Evolutionary conservation across 441 rosid species (phyloP).

Genomic region (Populus hybrid): DNA sequence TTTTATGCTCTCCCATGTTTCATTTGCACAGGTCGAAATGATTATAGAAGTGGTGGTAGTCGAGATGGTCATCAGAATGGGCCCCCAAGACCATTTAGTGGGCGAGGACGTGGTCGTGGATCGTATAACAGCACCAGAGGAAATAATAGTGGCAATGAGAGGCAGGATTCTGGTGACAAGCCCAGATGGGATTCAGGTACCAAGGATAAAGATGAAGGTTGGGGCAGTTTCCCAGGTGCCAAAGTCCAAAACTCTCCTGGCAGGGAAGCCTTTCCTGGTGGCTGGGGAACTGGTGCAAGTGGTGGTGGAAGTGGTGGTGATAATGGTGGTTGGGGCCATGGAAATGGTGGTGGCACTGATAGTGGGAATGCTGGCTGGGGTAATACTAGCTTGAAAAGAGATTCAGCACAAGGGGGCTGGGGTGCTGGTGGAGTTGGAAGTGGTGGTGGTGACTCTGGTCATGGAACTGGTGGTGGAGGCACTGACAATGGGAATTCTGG

Average conservation of each 20-base stretch:
- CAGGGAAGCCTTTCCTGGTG: conserved; percentile 45
- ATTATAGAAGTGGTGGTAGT: conserved; percentile 54
- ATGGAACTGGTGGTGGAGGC: not conserved
- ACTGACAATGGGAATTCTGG: not conserved
- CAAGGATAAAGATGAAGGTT: conserved; percentile 50
- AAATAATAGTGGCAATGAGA: conserved; percentile 34
- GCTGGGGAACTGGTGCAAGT: conserved; percentile 39
- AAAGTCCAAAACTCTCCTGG: conserved; percentile 61
- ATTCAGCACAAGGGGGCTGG: conserved; percentile 10
- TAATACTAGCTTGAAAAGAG: not conserved
- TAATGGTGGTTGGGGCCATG: conserved; percentile 24
- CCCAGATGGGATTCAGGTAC: conserved; percentile 53
- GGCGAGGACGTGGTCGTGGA: conserved; percentile 69
- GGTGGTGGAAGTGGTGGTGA: conserved; percentile 20
- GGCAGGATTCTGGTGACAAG: conserved; percentile 53
- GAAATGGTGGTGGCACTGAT: conserved; percentile 13
- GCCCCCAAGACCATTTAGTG: conserved; percentile 64
- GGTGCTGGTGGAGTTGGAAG: not conserved
- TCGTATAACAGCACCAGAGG: conserved; percentile 41
- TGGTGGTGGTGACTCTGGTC: not conserved
- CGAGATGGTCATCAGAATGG: conserved; percentile 84
- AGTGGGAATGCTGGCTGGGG: conserved; percentile 20
- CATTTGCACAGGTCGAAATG: conserved; percentile 54
- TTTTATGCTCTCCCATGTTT: not conserved
- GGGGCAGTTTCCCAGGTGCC: conserved; percentile 58